phyloP scores from a whole-genome alignment of 2,329 filamentous ascomycete genomes.

The Stemphylium vesicarium region DNA sequence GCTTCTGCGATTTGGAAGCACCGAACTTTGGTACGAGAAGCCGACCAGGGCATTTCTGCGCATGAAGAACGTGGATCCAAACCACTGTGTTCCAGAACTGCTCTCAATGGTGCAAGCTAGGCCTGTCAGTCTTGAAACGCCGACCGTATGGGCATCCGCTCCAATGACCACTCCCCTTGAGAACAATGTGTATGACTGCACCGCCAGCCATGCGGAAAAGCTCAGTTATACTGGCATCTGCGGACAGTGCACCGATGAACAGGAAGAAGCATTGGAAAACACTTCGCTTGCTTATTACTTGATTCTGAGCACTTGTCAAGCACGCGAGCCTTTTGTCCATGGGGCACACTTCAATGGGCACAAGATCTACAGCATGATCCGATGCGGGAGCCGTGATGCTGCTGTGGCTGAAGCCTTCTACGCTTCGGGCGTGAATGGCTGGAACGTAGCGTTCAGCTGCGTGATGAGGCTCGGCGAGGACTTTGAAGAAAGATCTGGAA shows the following conservation, averaged over 20 bases:
- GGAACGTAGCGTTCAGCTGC: slow-evolving; percentile 42
- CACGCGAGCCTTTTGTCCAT: slow-evolving; percentile 18
- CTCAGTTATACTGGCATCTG: slow-evolving; percentile 25
- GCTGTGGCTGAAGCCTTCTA: slow-evolving; percentile 40
- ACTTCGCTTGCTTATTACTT: slow-evolving; percentile 35
- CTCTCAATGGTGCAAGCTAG: slow-evolving; percentile 17
- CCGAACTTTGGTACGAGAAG: slow-evolving; percentile 42
- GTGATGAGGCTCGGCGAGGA: slow-evolving; percentile 35
- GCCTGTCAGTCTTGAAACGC: slow-evolving; percentile 30
- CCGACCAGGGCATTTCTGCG: slow-evolving; percentile 23
- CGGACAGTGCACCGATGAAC: slow-evolving; percentile 35
- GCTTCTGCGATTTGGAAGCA: slow-evolving; percentile 33
- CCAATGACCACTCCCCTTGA: slow-evolving; percentile 39
- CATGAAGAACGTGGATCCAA: slow-evolving; percentile 4
- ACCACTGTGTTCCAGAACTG: slow-evolving; percentile 17
- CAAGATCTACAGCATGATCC: slow-evolving; percentile 40
- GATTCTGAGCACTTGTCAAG: slow-evolving; percentile 34
- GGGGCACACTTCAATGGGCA: slow-evolving; percentile 21
- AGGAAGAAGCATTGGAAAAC: slow-evolving; percentile 31
- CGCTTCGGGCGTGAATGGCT: slow-evolving; percentile 37
- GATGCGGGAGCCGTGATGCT: slow-evolving; percentile 42
- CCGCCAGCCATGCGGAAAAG: slow-evolving; percentile 20
- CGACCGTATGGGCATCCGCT: slow-evolving; percentile 39
- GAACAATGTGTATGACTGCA: slow-evolving; percentile 38
- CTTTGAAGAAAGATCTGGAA: slow-evolving; percentile 23